Conservation (phyloP, 2,329 filamentous ascomycete species). For the Apiospora saccharicola region DNA sequence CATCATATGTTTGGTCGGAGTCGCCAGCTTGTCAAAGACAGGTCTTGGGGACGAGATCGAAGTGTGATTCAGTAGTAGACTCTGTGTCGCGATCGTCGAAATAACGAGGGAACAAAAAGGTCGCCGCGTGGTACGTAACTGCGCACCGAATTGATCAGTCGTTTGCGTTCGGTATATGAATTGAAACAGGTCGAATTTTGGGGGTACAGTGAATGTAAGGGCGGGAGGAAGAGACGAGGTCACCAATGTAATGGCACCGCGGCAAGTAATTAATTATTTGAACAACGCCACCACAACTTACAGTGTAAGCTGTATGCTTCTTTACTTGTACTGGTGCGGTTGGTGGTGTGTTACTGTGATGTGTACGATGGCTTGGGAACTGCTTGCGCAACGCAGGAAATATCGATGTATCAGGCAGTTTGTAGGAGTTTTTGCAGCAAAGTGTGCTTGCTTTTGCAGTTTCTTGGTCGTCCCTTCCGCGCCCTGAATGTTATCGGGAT, state of each 20-base stretch:
- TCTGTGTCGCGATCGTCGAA: not conserved
- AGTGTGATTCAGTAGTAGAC: not conserved
- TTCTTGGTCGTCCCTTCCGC: not conserved
- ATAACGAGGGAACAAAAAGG: not conserved
- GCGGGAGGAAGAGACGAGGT: conserved; percentile 11
- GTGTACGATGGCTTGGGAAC: not conserved
- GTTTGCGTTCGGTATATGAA: not conserved
- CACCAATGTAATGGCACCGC: not conserved
- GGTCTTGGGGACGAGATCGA: not conserved
- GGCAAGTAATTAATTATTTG: conserved; percentile 4
- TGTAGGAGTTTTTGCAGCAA: not conserved
- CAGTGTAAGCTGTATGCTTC: conserved; percentile 11
- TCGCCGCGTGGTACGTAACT: not conserved
- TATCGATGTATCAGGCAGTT: not conserved
- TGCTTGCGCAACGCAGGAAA: conserved; percentile 9
- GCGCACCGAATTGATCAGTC: not conserved
- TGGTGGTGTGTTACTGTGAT: conserved; percentile 13
- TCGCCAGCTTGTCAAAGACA: not conserved
- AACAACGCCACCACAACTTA: conserved; percentile 14
- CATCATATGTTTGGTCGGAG: conserved; percentile 27
- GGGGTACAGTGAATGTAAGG: conserved; percentile 9
- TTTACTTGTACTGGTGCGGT: not conserved
- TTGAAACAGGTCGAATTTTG: not conserved
- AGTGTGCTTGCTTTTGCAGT: conserved; percentile 2
- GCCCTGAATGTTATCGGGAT: conserved; percentile 6